Evolutionary conservation across 768 basidiomycete genomes (phyloP).

Genomic region (Boletus speciosus): DNA sequence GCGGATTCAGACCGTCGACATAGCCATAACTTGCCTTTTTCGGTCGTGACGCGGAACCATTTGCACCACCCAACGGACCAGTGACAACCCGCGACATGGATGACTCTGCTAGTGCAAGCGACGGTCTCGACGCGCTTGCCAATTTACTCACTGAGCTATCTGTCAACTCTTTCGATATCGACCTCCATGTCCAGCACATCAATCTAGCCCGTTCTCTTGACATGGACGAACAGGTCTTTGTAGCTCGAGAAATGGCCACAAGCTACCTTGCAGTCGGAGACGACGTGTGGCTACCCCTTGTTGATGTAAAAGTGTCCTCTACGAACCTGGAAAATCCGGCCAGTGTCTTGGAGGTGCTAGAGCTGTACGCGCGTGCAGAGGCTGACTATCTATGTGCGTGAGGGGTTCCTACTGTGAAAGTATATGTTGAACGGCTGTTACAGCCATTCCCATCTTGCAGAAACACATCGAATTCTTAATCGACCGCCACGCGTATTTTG

Average conservation of each 20-base stretch:
- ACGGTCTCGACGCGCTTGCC: slow-evolving; percentile 62
- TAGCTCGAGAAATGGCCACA: slow-evolving; percentile 65
- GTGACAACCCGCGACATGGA: slow-evolving; percentile 39
- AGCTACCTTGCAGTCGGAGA: slow-evolving; percentile 62
- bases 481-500: slow-evolving; percentile 35
- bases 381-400: slow-evolving; percentile 76
- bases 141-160: slow-evolving; percentile 57
- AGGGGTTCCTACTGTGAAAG: slow-evolving; percentile 1
- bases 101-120: slow-evolving; percentile 34
- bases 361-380: slow-evolving; percentile 63
- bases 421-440: slow-evolving; percentile 18
- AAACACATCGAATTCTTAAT: slow-evolving; percentile 63
- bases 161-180: slow-evolving; percentile 56
- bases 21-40: slow-evolving; percentile 5
- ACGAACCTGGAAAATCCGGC: slow-evolving; percentile 50
- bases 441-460: slow-evolving; percentile 74
- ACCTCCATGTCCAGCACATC: slow-evolving; percentile 66
- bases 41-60: neutral
- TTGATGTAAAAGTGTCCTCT: slow-evolving; percentile 49
- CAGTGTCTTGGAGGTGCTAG: slow-evolving; percentile 54
- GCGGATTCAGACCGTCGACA: too few species aligned
- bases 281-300: slow-evolving; percentile 71
- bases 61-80: neutral
- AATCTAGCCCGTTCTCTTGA: slow-evolving; percentile 53
- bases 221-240: slow-evolving; percentile 54